Conservation (phyloP, 768 basidiomycete genomes). For the Piloderma croceum region DNA sequence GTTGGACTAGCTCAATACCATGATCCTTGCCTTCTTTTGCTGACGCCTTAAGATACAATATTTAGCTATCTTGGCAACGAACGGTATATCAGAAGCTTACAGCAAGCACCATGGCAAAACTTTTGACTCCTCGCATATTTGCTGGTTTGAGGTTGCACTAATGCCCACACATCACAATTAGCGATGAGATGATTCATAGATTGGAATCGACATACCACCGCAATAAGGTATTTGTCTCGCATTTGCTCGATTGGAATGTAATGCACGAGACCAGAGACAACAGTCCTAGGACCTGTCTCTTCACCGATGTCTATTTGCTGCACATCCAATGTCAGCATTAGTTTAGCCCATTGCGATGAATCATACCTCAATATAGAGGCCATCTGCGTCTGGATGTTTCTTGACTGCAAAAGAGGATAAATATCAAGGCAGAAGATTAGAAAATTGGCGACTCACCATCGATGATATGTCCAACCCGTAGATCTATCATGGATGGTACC, state of each 20-base stretch:
- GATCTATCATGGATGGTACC: constrained; percentile 93
- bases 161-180: not conserved
- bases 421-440: not conserved
- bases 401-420: constrained; percentile 50
- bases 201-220: constrained; percentile 51
- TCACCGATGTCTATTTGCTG: constrained; percentile 96
- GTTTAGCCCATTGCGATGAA: not conserved
- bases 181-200: not conserved
- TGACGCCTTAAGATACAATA: constrained; percentile 54
- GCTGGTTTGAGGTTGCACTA: constrained; percentile 95
- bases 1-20: constrained; percentile 88
- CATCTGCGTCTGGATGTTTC: constrained; percentile 96
- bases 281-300: constrained; percentile 89
- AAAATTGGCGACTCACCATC: constrained; percentile 53
- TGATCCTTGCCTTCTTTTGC: constrained; percentile 86
- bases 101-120: constrained; percentile 95
- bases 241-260: constrained; percentile 95
- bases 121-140: constrained; percentile 95
- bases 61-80: constrained; percentile 1
- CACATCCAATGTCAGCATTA: constrained; percentile 28
- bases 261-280: constrained; percentile 94
- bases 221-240: constrained; percentile 75
- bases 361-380: constrained; percentile 86
- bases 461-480: constrained; percentile 89
- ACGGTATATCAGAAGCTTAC: constrained; percentile 30